phyloP scores from a whole-genome alignment of 2,329 filamentous ascomycete species.

The Exophiala calicioides region DNA sequence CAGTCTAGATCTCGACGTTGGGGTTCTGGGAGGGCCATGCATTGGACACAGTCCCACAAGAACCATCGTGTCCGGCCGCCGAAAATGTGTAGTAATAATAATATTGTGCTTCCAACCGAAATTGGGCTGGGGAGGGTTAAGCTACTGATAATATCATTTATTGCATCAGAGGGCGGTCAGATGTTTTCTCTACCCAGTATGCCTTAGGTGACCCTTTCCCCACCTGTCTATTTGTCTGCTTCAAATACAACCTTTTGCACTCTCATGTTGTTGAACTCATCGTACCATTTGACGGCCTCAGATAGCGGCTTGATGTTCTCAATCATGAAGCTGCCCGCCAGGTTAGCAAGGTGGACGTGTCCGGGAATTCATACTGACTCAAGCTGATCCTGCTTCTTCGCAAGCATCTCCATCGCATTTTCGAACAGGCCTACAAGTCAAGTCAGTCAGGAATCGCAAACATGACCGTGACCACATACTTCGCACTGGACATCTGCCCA shows the following conservation, averaged over 20 bases:
- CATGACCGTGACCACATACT: conserved; percentile 33
- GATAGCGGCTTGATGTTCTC: conserved; percentile 72
- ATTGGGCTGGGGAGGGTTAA: not conserved
- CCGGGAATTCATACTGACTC: too few species aligned
- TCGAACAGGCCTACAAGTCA: conserved; percentile 57
- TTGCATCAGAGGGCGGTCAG: not conserved
- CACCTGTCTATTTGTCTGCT: conserved; percentile 39
- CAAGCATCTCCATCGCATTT: conserved; percentile 64
- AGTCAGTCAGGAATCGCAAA: not conserved
- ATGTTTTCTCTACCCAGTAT: too few species aligned
- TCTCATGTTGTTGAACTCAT: conserved; percentile 71
- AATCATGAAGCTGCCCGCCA: conserved; percentile 67
- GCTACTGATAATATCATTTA: not conserved
- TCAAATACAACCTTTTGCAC: conserved; percentile 73
- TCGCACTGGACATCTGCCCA: conserved; percentile 75
- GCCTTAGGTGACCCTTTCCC: not conserved
- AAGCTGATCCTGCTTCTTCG: conserved; percentile 66
- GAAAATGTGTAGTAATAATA: too few species aligned
- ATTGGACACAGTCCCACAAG: too few species aligned
- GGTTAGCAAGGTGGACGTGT: too few species aligned
- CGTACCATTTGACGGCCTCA: conserved; percentile 67
- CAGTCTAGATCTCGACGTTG: too few species aligned
- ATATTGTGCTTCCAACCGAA: not conserved
- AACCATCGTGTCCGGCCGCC: too few species aligned
- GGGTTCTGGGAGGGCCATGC: too few species aligned